Evolutionary conservation across 164 flowering plant genomes (phyloP).

Genomic region (Buxus sempervirens): DNA sequence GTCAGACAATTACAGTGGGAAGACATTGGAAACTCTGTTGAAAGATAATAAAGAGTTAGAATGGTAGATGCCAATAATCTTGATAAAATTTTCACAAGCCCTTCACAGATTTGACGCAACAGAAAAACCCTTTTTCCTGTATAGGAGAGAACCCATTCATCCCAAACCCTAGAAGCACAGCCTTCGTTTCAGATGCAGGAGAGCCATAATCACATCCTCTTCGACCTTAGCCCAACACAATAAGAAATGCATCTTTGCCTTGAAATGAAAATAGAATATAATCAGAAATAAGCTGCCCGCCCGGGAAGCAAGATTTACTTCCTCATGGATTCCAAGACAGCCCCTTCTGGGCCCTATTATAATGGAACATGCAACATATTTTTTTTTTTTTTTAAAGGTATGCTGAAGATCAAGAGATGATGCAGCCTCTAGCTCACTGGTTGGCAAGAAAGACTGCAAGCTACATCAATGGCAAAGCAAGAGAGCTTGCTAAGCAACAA

Average conservation of each 20-base stretch:
- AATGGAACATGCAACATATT: slow-evolving; percentile 18
- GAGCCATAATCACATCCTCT: slow-evolving; percentile 55
- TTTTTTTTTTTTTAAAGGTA: slow-evolving; percentile 16
- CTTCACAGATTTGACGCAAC: slow-evolving; percentile 7
- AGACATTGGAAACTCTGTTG: neutral
- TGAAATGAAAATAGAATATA: slow-evolving; percentile 14
- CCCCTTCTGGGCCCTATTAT: slow-evolving; percentile 23
- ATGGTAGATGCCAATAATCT: neutral
- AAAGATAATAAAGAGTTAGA: neutral
- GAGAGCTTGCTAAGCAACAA: slow-evolving; percentile 27
- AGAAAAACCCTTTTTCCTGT: neutral
- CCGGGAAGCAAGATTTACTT: slow-evolving; percentile 36
- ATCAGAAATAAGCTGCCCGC: slow-evolving; percentile 38
- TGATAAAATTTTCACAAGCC: neutral
- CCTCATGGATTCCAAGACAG: slow-evolving; percentile 36
- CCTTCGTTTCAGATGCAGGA: slow-evolving; percentile 41
- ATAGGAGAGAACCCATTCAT: slow-evolving; percentile 26
- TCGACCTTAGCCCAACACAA: slow-evolving; percentile 47
- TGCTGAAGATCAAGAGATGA: slow-evolving; percentile 22
- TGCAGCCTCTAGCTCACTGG: slow-evolving; percentile 27
- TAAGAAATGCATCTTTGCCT: slow-evolving; percentile 38
- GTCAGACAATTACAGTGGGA: too few species aligned
- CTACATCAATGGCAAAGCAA: slow-evolving; percentile 37
- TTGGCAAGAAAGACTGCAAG: slow-evolving; percentile 25
- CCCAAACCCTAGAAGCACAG: slow-evolving; percentile 43